A percentile compares a stretch with the other conserved stretches of the same genome.
phyloP scores from a whole-genome alignment of 306 rosid species.

The Chamaecrista fasciculata region DNA sequence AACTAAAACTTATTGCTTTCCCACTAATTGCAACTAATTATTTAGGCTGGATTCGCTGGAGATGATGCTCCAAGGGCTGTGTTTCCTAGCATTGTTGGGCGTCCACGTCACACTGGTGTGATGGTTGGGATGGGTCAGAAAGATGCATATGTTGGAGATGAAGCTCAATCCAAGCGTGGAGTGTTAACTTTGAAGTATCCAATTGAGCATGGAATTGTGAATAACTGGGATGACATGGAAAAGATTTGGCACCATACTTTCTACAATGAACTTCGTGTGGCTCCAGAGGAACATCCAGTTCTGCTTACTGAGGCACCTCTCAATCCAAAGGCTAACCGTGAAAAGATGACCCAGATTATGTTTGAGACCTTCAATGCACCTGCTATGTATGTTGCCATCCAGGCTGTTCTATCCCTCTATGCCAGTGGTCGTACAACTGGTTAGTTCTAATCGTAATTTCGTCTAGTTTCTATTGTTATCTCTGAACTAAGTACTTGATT shows the following conservation, averaged over 20 bases:
- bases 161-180: slow-evolving; percentile 91
- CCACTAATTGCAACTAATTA: not conserved
- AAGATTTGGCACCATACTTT: slow-evolving; percentile 94
- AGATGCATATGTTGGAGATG: slow-evolving; percentile 94
- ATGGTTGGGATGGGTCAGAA: slow-evolving; percentile 98
- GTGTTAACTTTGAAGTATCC: slow-evolving; percentile 81
- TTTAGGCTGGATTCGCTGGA: slow-evolving; percentile 95
- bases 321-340: slow-evolving; percentile 93
- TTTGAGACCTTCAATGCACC: slow-evolving; percentile 92
- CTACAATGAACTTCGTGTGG: slow-evolving; percentile 90
- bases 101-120: slow-evolving; percentile 94
- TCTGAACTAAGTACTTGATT: too few relatives aligned
- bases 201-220: slow-evolving; percentile 88
- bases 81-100: slow-evolving; percentile 92
- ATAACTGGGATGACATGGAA: slow-evolving; percentile 96
- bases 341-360: slow-evolving; percentile 94
- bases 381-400: slow-evolving; percentile 90
- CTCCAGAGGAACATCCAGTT: slow-evolving; percentile 91
- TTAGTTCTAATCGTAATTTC: slow-evolving; percentile 48
- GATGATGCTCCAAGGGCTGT: slow-evolving; percentile 99
- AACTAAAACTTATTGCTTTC: not conserved
- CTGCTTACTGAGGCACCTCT: slow-evolving; percentile 96
- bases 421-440: slow-evolving; percentile 96
- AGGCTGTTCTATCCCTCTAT: slow-evolving; percentile 85
- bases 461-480: too few relatives aligned